A percentile compares a stretch with the other conserved stretches of the same genome.
Conservation (phyloP, 1,284 basidiomycete genomes). For the Meira miltonrushii region DNA sequence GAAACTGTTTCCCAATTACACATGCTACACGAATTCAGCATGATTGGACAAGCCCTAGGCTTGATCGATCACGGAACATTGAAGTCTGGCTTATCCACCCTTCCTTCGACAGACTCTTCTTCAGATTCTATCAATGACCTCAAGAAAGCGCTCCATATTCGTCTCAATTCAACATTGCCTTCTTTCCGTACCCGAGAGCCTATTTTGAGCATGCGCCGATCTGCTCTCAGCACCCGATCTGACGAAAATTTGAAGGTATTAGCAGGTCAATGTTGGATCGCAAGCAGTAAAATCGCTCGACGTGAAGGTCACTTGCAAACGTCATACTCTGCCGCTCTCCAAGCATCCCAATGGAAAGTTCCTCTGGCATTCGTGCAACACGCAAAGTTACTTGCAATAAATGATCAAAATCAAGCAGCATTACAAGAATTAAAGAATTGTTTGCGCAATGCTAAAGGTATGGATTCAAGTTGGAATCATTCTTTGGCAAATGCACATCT, state of each 20-base stretch:
- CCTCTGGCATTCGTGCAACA: slow-evolving; percentile 84
- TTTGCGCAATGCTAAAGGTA: slow-evolving; percentile 55
- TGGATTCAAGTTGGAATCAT: slow-evolving; percentile 8
- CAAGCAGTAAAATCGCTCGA: slow-evolving; percentile 87
- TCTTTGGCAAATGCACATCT: slow-evolving; percentile 65
- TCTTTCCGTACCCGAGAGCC: slow-evolving; percentile 89
- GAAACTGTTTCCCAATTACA: slow-evolving; percentile 82
- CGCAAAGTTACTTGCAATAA: slow-evolving; percentile 76
- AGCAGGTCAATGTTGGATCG: slow-evolving; percentile 80
- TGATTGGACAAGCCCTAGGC: slow-evolving; percentile 54
- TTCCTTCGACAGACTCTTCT: background rate
- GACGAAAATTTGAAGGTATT: slow-evolving; percentile 55
- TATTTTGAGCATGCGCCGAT: slow-evolving; percentile 80
- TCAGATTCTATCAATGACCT: background rate
- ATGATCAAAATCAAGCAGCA: slow-evolving; percentile 77
- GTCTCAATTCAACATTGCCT: slow-evolving; percentile 74
- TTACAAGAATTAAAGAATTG: slow-evolving; percentile 82
- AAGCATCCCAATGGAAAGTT: slow-evolving; percentile 72
- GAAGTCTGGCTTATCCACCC: background rate
- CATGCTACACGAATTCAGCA: slow-evolving; percentile 77
- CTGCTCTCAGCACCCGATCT: slow-evolving; percentile 68
- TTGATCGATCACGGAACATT: slow-evolving; percentile 12
- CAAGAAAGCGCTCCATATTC: slow-evolving; percentile 56
- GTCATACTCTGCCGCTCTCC: slow-evolving; percentile 90
- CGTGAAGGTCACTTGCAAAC: slow-evolving; percentile 94